phyloP scores from a whole-genome alignment of 768 basidiomycete species.

The Tephrocybe sp. region DNA sequence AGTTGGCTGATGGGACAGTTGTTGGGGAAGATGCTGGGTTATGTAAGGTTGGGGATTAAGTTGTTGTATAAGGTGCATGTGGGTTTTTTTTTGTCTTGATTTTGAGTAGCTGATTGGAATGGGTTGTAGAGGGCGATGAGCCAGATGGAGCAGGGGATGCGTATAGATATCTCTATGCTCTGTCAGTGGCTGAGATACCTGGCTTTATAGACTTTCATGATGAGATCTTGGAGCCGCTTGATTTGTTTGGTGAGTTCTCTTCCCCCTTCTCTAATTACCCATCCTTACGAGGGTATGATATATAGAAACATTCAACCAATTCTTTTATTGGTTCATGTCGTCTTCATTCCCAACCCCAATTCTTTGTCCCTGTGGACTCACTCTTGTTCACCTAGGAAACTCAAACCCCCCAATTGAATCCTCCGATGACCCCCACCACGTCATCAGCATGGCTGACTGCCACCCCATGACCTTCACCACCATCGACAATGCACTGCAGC shows the following conservation, averaged over 20 bases:
- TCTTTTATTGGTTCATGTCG: constrained; percentile 73
- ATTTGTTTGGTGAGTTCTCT: constrained; percentile 72
- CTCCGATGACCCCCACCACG: constrained; percentile 71
- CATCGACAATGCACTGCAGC: constrained; percentile 76
- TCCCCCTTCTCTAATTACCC: not conserved
- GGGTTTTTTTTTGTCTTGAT: not conserved
- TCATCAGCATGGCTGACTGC: constrained; percentile 93
- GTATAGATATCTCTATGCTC: constrained; percentile 48
- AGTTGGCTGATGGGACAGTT: constrained; percentile 88
- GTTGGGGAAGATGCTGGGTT: constrained; percentile 97
- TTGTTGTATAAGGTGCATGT: constrained; percentile 76
- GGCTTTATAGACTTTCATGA: constrained; percentile 90
- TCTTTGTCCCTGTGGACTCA: not conserved
- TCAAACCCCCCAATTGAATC: constrained; percentile 75
- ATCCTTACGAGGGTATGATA: too few species aligned
- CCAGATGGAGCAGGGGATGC: constrained; percentile 85
- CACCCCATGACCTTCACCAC: constrained; percentile 94
- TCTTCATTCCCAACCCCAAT: not conserved
- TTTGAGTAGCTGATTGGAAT: not conserved
- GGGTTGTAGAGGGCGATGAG: constrained; percentile 68
- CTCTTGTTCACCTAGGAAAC: constrained; percentile 52
- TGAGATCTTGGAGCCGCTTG: constrained; percentile 82
- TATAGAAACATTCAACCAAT: constrained; percentile 92
- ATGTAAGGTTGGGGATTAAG: constrained; percentile 90
- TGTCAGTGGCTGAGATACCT: constrained; percentile 82